phyloP scores from a whole-genome alignment of 805 yeast genomes.

The Kazachstania martiniae region DNA sequence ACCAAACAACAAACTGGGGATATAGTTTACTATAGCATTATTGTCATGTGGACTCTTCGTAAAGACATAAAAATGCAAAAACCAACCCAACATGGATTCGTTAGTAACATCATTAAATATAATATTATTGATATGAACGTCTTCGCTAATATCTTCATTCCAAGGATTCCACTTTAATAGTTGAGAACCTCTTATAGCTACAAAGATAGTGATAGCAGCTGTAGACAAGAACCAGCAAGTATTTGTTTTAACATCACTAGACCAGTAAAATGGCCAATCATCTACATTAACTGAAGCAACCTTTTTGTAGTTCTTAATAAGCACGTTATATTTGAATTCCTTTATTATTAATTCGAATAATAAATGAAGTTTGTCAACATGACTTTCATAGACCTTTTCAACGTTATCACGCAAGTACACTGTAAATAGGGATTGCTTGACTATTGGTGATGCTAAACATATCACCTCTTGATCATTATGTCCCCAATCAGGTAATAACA shows the following conservation, averaged over 20 bases:
- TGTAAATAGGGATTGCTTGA: slow-evolving; percentile 33
- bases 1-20: slow-evolving; percentile 19
- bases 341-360: slow-evolving; percentile 6
- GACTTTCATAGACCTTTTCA: too few relatives aligned
- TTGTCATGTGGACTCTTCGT: slow-evolving; percentile 11
- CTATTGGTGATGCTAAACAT: slow-evolving; percentile 65
- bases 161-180: slow-evolving; percentile 19
- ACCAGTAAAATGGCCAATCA: slow-evolving; percentile 13
- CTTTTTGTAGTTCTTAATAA: slow-evolving; percentile 7
- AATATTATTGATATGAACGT: not conserved
- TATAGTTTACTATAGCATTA: slow-evolving; percentile 11
- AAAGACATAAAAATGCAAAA: slow-evolving; percentile 19
- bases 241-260: slow-evolving; percentile 3
- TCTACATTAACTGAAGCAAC: slow-evolving; percentile 3
- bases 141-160: not conserved
- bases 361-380: too few relatives aligned
- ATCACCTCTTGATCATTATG: slow-evolving; percentile 77
- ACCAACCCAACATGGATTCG: slow-evolving; percentile 22
- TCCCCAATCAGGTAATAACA: slow-evolving; percentile 63
- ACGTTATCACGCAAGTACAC: too few relatives aligned
- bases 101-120: slow-evolving; percentile 9
- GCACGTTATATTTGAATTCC: slow-evolving; percentile 15
- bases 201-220: slow-evolving; percentile 5
- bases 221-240: slow-evolving; percentile 13
- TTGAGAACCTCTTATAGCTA: too few relatives aligned